A percentile compares a stretch with the other conserved stretches of the same genome.
phyloP scores from a whole-genome alignment of 164 flowering plant genomes.

The Magnolia changhungtana region DNA sequence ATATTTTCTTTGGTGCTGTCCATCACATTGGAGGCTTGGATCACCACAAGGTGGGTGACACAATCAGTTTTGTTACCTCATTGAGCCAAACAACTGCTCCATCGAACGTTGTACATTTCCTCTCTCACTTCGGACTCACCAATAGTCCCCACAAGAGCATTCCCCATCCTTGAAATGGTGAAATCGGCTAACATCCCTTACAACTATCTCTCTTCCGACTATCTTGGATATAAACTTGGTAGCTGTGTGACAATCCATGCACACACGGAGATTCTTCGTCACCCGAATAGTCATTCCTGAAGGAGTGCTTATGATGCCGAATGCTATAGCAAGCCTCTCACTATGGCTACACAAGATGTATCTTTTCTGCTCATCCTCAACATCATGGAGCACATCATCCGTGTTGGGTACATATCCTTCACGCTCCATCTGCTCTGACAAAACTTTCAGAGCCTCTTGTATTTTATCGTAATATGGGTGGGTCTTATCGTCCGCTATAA shows the following conservation, averaged over 20 bases:
- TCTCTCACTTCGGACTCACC: slow-evolving; percentile 25
- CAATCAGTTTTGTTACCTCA: too few relatives aligned
- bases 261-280: slow-evolving; percentile 65
- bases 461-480: slow-evolving; percentile 58
- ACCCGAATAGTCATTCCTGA: slow-evolving; percentile 64
- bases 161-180: slow-evolving; percentile 66
- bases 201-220: slow-evolving; percentile 54
- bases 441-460: slow-evolving; percentile 39
- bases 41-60: too few relatives aligned
- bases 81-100: too few relatives aligned
- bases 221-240: slow-evolving; percentile 61
- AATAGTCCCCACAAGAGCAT: slow-evolving; percentile 69
- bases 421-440: slow-evolving; percentile 56
- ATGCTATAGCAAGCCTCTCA: slow-evolving; percentile 67
- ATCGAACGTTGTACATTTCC: too few relatives aligned
- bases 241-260: slow-evolving; percentile 67
- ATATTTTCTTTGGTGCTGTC: too few relatives aligned
- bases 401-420: slow-evolving; percentile 75
- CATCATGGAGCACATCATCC: slow-evolving; percentile 63
- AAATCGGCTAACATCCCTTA: slow-evolving; percentile 63
- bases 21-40: too few relatives aligned
- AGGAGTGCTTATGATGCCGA: slow-evolving; percentile 63
- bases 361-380: slow-evolving; percentile 74
- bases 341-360: slow-evolving; percentile 44
- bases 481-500: slow-evolving; percentile 66